Conservation (phyloP, 768 basidiomycete species). For the Floccularia luteovirens region DNA sequence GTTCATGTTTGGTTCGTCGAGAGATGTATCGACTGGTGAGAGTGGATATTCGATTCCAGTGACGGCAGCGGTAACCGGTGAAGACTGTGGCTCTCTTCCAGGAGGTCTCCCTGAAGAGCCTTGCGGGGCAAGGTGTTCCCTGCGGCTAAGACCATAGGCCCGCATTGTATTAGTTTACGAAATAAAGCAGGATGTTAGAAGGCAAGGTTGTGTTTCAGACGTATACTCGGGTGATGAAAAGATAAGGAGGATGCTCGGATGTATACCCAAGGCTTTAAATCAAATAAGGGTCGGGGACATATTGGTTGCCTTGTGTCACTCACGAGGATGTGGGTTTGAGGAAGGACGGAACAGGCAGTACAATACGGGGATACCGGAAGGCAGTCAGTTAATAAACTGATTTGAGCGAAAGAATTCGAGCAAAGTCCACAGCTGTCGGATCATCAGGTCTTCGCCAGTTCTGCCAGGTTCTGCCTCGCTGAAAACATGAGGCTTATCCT, state of each 20-base stretch:
- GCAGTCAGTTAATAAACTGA: conserved; percentile 4
- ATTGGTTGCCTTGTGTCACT: conserved; percentile 28
- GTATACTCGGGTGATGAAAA: conserved; percentile 9
- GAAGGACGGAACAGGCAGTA: conserved; percentile 18
- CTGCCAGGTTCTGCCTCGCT: conserved; percentile 26
- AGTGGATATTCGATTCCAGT: conserved; percentile 42
- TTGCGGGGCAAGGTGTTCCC: conserved; percentile 10
- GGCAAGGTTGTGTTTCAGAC: conserved; percentile 4
- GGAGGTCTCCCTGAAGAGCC: background rate
- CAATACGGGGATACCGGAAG: conserved; percentile 23
- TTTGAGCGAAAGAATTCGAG: background rate
- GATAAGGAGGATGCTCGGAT: conserved; percentile 10
- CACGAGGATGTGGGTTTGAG: conserved; percentile 28
- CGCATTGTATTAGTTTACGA: conserved; percentile 14
- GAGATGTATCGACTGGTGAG: conserved; percentile 28
- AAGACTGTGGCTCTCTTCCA: conserved; percentile 10
- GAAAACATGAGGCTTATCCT: conserved; percentile 29
- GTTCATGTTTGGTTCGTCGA: conserved; percentile 24
- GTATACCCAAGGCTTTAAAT: conserved; percentile 18
- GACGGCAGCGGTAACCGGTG: conserved; percentile 37
- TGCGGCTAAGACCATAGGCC: conserved; percentile 15
- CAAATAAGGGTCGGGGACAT: conserved; percentile 15
- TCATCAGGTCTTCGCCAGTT: conserved; percentile 16
- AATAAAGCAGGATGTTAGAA: conserved; percentile 5
- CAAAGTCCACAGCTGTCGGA: conserved; percentile 15